Base-by-base conservation (phyloP, 257 asterid species). In the Cordia subcordata region DNA sequence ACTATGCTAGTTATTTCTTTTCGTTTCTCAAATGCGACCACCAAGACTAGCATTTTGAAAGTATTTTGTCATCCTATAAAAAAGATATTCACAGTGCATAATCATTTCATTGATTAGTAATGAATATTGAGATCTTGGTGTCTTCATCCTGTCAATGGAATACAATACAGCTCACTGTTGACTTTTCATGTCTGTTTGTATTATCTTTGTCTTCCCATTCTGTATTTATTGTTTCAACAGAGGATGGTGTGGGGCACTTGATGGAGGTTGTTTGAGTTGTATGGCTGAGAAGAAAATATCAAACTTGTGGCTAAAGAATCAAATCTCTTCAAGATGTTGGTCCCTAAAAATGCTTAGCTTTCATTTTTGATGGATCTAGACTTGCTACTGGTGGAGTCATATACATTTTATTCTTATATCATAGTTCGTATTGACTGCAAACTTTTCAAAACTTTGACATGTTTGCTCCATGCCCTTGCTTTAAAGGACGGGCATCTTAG, bases 361-460 rank as follows among this genome's bases (percentile, higher is more conserved):
- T 93, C 71, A 93, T 97, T 53, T 68, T 80, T 45, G 99, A 93
- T 67, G 97, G 99, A 58, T 89, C 97, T 60, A 82, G 79, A 77
- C 82, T 93, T 57, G 95, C 99, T 50, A 67, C 88, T 56, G 99
- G 99, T 50, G 99, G 99, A 76, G 73, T 71, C 76, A 97, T 93
- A 77, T 84, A 95, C 68, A 59, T n/a, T n/a, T n/a, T n/a, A n/a
- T n/a, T 49, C 65, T 64, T 51, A 15, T 35, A 57, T 70, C 54
- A 53, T 37, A 53, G 13, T 58, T n/a, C 45, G 44, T 53, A 9
- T 19, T 1, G 12, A 40, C 60, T 61, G 32, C 32, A 32, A 42
- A 56, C n/a, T n/a, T n/a, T n/a, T n/a, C n/a, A n/a, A n/a, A n/a
- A 40, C 10, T 9, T 49, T 12, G 39, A 37, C 35, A 58, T 14